Evolutionary conservation across 345 rosid genomes (phyloP), one percentile per base, ranked within the genome.

Genomic region (Abelmoschus esculentus): DNA sequence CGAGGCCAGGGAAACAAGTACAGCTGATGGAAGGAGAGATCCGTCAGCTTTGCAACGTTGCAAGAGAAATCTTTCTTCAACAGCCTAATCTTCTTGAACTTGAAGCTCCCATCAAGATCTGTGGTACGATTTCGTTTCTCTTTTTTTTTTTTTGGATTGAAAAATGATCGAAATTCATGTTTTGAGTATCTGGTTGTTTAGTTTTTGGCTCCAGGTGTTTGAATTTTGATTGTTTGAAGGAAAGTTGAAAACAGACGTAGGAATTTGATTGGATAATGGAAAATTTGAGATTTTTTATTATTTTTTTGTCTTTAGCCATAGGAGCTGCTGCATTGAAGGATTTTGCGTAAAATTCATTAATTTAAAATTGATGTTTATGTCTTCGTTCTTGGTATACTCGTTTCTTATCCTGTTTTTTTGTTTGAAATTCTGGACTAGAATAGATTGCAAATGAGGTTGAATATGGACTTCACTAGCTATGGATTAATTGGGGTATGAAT

Each of bases 61-160:
- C 98, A 52, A 76, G 75, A 73, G 87, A 90, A 76, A 85, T 92
- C 66, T 92, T 92, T 49, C 93, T 92, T 76, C 89, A 87, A 17
- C 98, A 92, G 70, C 92, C 98, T 50, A 90, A 81, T 79, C 96
- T 92, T 65, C 98, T 92, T 40, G 96, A 90, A 71, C 93, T 92
- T 61, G 90, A 87, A 71, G 95, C 98, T 42, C 98, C 98, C 61
- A 89, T 92, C 81, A 90, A 92, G 98, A 88, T 92, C 87, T 92
- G 98, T 66, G 98, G 96, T 92, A 80, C 63, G 55, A 58, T 22
- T 34, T 49, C 34, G 14, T 58, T 12, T 26, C 15, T 6, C 18
- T 29, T 29, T 9, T 57, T 32, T 6, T 58, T 38, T 38, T 47
- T 11, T 47, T 28, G 22, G 9, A 46, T 5, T 44, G 56, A 26